These are phyloP conservation scores for Ophiostoma populinum DNA, from an alignment of 2,329 filamentous ascomycete species.

Conservation along the genomic window DNA sequence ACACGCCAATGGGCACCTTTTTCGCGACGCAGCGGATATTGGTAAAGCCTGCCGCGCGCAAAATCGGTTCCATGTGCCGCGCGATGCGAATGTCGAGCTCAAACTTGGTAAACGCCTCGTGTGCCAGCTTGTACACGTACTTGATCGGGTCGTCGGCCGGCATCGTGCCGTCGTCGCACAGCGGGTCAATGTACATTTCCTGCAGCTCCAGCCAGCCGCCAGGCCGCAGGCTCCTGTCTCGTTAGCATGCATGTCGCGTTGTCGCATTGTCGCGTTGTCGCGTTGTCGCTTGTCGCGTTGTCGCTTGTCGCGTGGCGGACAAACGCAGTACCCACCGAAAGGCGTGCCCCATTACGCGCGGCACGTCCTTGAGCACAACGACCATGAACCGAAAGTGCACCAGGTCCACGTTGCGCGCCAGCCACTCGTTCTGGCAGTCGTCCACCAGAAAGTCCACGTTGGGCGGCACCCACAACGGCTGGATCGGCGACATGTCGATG, in stretches of 20 bases:
- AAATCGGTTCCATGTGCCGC: conserved; percentile 19
- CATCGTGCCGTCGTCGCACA: conserved; percentile 27
- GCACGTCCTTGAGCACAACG: conserved; percentile 35
- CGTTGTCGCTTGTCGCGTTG: too few relatives aligned
- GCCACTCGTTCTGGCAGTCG: conserved; percentile 33
- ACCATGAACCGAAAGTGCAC: conserved; percentile 40
- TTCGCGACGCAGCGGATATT: conserved; percentile 23
- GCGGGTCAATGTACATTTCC: conserved; percentile 23
- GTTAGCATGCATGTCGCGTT: neutral
- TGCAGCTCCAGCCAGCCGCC: conserved; percentile 34
- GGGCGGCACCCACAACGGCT: conserved; percentile 27
- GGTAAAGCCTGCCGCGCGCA: conserved; percentile 25
- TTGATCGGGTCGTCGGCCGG: conserved; percentile 21
- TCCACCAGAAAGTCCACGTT: conserved; percentile 11
- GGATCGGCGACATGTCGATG: conserved; percentile 26
- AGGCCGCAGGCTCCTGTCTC: conserved; percentile 20
- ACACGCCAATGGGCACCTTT: conserved; percentile 28
- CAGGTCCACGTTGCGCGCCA: conserved; percentile 38
- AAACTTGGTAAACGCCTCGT: conserved; percentile 17
- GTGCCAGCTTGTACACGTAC: conserved; percentile 15
- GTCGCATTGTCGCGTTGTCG: too few relatives aligned
- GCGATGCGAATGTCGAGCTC: conserved; percentile 19
- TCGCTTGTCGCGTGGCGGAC: conserved; percentile 19
- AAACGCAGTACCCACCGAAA: too few relatives aligned
- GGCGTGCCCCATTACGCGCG: conserved; percentile 25